Evolutionary conservation across 2,329 filamentous ascomycete genomes (phyloP).

Genomic region (Pyrenophora graminea): DNA sequence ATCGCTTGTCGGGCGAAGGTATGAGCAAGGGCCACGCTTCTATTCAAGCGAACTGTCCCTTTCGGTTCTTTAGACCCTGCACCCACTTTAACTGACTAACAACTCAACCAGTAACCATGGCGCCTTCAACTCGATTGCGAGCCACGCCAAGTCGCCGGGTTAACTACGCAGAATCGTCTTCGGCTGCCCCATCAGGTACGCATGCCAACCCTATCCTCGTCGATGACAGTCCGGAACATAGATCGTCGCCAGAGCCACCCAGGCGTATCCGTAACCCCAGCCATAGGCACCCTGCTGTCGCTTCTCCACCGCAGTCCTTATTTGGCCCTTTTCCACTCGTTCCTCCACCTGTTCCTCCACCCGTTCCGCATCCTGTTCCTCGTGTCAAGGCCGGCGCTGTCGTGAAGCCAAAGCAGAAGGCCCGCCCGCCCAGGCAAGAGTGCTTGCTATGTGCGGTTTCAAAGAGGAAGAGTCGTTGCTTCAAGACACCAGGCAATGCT

Average conservation of each 20-base stretch:
- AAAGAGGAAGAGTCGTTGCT: slow-evolving; percentile 13
- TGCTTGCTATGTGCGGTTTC: slow-evolving; percentile 24
- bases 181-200: not conserved
- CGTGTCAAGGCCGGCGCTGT: slow-evolving; percentile 9
- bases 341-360: not conserved
- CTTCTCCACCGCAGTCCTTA: not conserved
- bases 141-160: slow-evolving; percentile 7
- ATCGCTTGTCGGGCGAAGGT: no score
- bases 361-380: not conserved
- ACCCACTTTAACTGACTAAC: not conserved
- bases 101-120: slow-evolving; percentile 11
- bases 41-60: not conserved
- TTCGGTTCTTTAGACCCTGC: not conserved
- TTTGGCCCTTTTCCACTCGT: not conserved
- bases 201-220: not conserved
- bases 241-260: not conserved
- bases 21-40: no score
- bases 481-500: slow-evolving; percentile 9
- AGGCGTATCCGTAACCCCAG: not conserved
- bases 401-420: slow-evolving; percentile 11
- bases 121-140: slow-evolving; percentile 14
- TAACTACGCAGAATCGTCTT: slow-evolving; percentile 3
- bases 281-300: not conserved
- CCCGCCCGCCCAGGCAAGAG: slow-evolving; percentile 15
- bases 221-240: slow-evolving; percentile 3